phyloP scores from a whole-genome alignment of 441 rosid genomes.

The Gossypium trilobum region DNA sequence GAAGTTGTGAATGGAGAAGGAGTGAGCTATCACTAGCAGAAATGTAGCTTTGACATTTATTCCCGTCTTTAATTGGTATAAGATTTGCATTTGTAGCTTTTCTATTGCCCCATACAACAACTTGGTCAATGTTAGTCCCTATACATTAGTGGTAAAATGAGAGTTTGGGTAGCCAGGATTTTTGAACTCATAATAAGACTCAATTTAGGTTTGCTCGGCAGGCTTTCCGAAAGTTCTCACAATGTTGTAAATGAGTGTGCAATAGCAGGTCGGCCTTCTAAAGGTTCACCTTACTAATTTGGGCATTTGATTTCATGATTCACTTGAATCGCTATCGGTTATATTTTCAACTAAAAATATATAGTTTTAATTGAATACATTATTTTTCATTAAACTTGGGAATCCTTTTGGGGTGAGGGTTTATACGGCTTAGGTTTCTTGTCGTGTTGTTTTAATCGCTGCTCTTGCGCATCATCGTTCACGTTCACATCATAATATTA shows the following conservation, averaged over 20 bases:
- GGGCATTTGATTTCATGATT: not conserved
- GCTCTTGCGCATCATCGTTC: not conserved
- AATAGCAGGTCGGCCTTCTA: not conserved
- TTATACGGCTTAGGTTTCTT: no score
- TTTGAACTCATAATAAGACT: not conserved
- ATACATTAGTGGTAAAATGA: not conserved
- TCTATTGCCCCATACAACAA: not conserved
- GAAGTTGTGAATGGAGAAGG: conserved; percentile 63
- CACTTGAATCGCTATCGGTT: not conserved
- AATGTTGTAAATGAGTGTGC: not conserved
- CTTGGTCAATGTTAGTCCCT: not conserved
- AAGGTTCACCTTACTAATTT: not conserved
- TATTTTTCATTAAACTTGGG: not conserved
- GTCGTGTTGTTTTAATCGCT: no score
- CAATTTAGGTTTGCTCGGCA: not conserved
- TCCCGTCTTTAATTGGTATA: not conserved
- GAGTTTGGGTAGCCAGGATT: not conserved
- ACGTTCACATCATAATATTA: not conserved
- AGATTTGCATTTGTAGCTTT: not conserved
- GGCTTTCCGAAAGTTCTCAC: not conserved
- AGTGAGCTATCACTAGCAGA: conserved; percentile 44
- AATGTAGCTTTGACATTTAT: not conserved
- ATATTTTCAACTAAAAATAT: not conserved
- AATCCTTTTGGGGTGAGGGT: not conserved
- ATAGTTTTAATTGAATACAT: not conserved